phyloP scores from a whole-genome alignment of 2,329 filamentous ascomycete genomes.

The Colletotrichum sp. region DNA sequence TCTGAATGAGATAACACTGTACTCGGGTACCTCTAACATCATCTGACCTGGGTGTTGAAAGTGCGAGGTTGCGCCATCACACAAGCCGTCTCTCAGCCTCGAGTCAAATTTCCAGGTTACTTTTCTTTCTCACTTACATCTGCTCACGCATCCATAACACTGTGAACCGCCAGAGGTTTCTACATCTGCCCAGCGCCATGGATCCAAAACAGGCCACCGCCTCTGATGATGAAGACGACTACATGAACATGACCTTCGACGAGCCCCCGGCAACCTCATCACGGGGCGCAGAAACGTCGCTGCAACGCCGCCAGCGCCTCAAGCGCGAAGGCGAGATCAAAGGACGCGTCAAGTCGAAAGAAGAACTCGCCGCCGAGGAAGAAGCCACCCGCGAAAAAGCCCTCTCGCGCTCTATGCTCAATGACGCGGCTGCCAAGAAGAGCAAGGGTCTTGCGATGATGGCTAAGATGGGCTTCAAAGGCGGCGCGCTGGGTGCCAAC shows the following conservation, averaged over 20 bases:
- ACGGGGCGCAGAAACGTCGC: conserved; percentile 47
- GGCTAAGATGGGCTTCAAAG: conserved; percentile 92
- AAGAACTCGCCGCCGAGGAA: conserved; percentile 79
- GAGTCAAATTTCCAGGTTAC: neutral
- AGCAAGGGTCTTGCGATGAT: conserved; percentile 97
- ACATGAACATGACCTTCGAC: conserved; percentile 93
- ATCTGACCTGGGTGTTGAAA: neutral
- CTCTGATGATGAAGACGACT: conserved; percentile 84
- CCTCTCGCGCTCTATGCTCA: conserved; percentile 75
- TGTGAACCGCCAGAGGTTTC: neutral
- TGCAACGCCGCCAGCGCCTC: conserved; percentile 59
- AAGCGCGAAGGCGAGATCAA: conserved; percentile 71
- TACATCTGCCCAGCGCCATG: neutral
- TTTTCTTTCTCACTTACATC: neutral
- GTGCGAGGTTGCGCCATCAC: neutral
- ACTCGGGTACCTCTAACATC: neutral
- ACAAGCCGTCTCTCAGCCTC: neutral
- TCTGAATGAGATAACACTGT: neutral
- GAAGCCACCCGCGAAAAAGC: conserved; percentile 75
- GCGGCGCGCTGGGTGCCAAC: conserved; percentile 75
- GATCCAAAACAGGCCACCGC: neutral
- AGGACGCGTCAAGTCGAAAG: conserved; percentile 77
- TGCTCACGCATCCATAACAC: neutral
- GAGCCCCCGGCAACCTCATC: conserved; percentile 60
- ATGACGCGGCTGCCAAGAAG: conserved; percentile 56